Base-by-base conservation (phyloP, 2,329 filamentous ascomycete genomes). In the Claviceps sp. region DNA sequence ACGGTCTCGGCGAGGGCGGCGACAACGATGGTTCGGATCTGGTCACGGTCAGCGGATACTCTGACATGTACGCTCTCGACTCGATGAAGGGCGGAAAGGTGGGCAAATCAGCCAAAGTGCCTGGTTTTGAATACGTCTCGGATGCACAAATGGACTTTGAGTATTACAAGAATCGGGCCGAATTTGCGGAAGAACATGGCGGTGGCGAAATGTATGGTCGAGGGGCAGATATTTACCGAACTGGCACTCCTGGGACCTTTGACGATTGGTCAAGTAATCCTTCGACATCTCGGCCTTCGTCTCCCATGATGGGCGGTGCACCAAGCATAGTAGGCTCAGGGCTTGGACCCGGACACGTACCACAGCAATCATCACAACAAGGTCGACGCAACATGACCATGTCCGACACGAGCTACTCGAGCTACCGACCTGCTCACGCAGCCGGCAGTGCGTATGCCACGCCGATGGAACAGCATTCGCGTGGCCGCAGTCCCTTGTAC, bases 81-180 rank as follows among this genome's bases (percentile, higher is more conserved):
- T 71, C 78, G n/a, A 95, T 97, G 89, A 74, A 71, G 54, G 64
- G 69, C 2, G 70, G 70, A 20, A 72, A 70, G 52, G 70, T 74
- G 1, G 77, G 77, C 43, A 76, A 75, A 62, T 58, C 60, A 4
- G 70, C 64, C 13, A 47, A 11, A 13, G 61, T 85, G 5, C 81
- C 84, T 0, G 88, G 88, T 0, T 96, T 96, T 66, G 91, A 97
- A 67, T 82, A 95, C 53, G 90, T 97, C 0, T 82, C 86, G 0
- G 91, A 97, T 61, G 78, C 78, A 51, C 82, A 88, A 48, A 83
- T 95, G 67, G 89, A 95, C 65, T 95, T 94, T 63, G 83, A 88
- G 55, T 91, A 88, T 69, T 97, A 84, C 75, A 96, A 95, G 68
- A 85, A 95, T 66, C 78, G 88, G 1, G 79, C 86, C 2, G 91